Evolutionary conservation across 2,329 filamentous ascomycete genomes (phyloP), one percentile per base, ranked within the genome.

Genomic region (Trichoderma sp.): DNA sequence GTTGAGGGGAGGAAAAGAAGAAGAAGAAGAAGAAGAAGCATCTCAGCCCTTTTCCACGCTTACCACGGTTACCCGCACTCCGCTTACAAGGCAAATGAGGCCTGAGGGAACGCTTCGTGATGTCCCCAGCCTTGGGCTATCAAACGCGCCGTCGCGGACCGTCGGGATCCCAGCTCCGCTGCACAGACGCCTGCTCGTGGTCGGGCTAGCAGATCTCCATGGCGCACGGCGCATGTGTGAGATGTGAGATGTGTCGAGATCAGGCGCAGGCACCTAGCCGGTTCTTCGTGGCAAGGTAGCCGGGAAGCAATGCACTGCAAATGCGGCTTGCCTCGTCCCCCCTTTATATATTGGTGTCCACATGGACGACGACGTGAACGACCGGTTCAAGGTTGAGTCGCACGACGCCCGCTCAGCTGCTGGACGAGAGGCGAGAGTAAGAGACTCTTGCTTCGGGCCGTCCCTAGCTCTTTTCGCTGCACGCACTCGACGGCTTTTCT

Each of bases 391-490:
- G 21, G 10, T 7, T 17, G 34, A 45, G 12, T 19, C 10, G 30
- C 28, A 44, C 26, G 39, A 60, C 34, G 47, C 55, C 63, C 52
- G 39, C 24, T 58, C 62, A 58, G 28, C 54, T 28, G 26, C 43
- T 10, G 19, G 10, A 39, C 34, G 12, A 39, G 10, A 39, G 34
- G 34, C 34, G 34, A 39, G 34, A 45, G 17, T 15, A 39, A 55
- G 15, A 14, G 4, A 2, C 17, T 39, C 60, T 57, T 57, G 52
- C 26, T 41, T 63, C 59, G 64, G 64, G 51, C 64, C 64, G 64
- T 66, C 59, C 64, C 64, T 66, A 66, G 64, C 52, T 64, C 62
- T 56, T 30, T 21, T 44, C 21, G 34, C 30, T 55, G 48, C 39
- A 26, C 28, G 34, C 28, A 21, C 56, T 58, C 5, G 41, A 26